These are phyloP conservation scores for Scheffersomyces parashehatae DNA, from an alignment of 1,139 yeast species.

Conservation along the genomic window DNA sequence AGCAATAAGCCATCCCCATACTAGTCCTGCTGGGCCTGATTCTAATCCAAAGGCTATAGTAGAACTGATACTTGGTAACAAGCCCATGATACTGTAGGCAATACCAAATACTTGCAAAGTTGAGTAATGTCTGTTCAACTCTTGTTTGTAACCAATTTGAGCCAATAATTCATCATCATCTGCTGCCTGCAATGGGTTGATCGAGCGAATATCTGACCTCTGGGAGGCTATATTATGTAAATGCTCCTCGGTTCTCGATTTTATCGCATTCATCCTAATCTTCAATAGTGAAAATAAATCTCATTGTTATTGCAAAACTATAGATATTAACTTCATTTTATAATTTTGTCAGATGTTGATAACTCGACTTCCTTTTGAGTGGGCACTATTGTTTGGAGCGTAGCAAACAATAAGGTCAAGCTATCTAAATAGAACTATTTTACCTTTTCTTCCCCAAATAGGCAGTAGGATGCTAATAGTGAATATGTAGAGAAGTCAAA, in stretches of 20 bases:
- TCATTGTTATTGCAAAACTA: too few relatives aligned
- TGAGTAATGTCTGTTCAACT: constrained; percentile 46
- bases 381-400: too few relatives aligned
- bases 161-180: constrained; percentile 51
- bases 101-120: constrained; percentile 55
- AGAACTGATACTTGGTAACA: constrained; percentile 48
- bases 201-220: constrained; percentile 8
- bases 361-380: too few relatives aligned
- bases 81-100: constrained; percentile 55
- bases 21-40: constrained; percentile 58
- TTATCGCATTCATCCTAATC: background rate
- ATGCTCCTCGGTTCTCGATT: constrained; percentile 5
- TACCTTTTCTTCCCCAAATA: too few relatives aligned
- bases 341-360: too few relatives aligned
- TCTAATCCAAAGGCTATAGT: constrained; percentile 36
- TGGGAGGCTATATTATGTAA: constrained; percentile 6
- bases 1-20: constrained; percentile 74
- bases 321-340: too few relatives aligned
- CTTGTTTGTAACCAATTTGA: constrained; percentile 56
- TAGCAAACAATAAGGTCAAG: too few relatives aligned
- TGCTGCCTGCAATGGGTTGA: constrained; percentile 26
- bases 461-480: too few relatives aligned
- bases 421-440: too few relatives aligned
- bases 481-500: too few relatives aligned
- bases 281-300: too few relatives aligned